Percentiles rank a stretch among this genome's conserved stretches.
Conservation (phyloP, 2,329 filamentous ascomycete species). For the Fusarium sp. region DNA sequence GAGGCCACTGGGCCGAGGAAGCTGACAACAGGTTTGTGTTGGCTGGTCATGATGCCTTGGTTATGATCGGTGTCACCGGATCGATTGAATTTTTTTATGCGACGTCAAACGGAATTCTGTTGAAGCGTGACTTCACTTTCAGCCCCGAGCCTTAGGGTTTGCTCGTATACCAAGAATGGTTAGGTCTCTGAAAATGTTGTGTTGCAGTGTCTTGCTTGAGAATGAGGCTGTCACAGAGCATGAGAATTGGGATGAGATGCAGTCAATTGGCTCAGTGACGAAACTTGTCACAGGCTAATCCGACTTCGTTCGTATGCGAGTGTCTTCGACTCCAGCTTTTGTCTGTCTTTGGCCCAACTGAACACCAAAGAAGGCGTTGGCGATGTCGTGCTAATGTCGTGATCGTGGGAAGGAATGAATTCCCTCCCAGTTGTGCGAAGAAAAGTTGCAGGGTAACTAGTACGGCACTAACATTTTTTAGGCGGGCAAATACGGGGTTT, state of each 20-base stretch:
- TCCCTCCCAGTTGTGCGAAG: slow-evolving; percentile 38
- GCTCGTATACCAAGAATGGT: neutral
- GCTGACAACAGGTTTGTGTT: slow-evolving; percentile 54
- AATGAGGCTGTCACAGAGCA: slow-evolving; percentile 3
- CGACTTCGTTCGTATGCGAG: neutral
- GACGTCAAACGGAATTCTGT: neutral
- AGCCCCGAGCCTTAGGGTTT: neutral
- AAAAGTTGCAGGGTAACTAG: slow-evolving; percentile 5
- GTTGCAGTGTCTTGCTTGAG: neutral
- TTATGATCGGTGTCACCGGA: slow-evolving; percentile 13
- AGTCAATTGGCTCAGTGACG: slow-evolving; percentile 1
- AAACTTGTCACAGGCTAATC: neutral
- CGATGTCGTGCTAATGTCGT: slow-evolving; percentile 43
- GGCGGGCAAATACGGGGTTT: neutral
- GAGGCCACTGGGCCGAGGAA: slow-evolving; percentile 61
- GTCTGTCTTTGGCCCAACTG: slow-evolving; percentile 16
- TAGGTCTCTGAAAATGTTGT: neutral
- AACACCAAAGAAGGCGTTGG: slow-evolving; percentile 24
- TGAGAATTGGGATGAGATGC: slow-evolving; percentile 7
- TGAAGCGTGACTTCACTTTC: neutral
- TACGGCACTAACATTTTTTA: slow-evolving; percentile 28
- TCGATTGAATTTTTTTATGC: slow-evolving; percentile 1
- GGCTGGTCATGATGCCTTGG: slow-evolving; percentile 40
- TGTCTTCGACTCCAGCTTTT: neutral
- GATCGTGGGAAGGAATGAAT: slow-evolving; percentile 39